A percentile compares a stretch with the other conserved stretches of the same genome.
phyloP scores from a whole-genome alignment of 306 rosid species.

The Dalbergia cultrata region DNA sequence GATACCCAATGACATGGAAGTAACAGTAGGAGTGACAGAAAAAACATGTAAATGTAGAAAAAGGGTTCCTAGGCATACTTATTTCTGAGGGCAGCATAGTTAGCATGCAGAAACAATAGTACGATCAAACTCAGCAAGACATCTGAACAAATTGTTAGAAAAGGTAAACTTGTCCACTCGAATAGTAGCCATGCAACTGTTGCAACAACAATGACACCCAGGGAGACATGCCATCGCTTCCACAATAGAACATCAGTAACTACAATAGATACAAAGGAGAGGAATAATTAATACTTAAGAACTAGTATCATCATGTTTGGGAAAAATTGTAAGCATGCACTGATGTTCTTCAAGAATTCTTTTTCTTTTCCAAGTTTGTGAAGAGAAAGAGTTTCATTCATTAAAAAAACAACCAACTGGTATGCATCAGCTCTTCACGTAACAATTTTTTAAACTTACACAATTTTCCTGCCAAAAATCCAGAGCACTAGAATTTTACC shows the following conservation, averaged over 20 bases:
- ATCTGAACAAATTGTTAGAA: conserved; percentile 85
- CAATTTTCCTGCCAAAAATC: conserved; percentile 17
- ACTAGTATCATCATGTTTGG: conserved; percentile 6
- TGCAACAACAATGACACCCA: conserved; percentile 74
- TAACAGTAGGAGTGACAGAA: conserved; percentile 7
- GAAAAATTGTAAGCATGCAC: not conserved
- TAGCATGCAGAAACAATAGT: conserved; percentile 71
- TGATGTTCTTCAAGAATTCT: conserved; percentile 7
- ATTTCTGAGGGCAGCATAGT: conserved; percentile 73
- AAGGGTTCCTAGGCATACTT: conserved; percentile 59
- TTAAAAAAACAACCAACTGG: not conserved
- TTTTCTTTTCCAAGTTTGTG: not conserved
- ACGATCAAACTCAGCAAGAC: conserved; percentile 86
- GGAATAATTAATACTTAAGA: conserved; percentile 13
- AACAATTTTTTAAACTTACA: not conserved
- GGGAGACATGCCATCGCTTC: conserved; percentile 75
- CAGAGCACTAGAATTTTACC: not conserved
- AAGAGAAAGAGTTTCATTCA: conserved; percentile 8
- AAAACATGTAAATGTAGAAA: conserved; percentile 27
- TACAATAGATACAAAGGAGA: conserved; percentile 45
- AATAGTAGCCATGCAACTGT: conserved; percentile 79
- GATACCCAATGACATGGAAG: conserved; percentile 31
- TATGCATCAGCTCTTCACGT: not conserved
- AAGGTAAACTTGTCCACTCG: conserved; percentile 74
- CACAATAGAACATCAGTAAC: conserved; percentile 85